Percentiles rank a stretch among this genome's conserved stretches.
phyloP scores from a whole-genome alignment of 1,284 basidiomycete genomes.

The Irpex rosettiformis region DNA sequence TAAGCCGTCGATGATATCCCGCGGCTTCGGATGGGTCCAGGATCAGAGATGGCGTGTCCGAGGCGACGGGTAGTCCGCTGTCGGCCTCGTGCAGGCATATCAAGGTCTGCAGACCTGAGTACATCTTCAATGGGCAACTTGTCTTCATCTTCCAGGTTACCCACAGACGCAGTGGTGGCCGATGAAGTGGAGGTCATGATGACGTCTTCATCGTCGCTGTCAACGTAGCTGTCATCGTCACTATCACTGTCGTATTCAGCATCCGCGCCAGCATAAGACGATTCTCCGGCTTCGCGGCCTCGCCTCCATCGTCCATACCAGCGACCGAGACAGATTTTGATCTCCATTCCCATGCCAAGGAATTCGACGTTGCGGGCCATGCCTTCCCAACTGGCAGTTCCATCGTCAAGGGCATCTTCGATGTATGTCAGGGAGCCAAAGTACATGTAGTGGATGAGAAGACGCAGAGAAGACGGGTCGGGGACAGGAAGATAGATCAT shows the following conservation, averaged over 20 bases:
- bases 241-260: conserved; percentile 21
- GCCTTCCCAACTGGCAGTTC: conserved; percentile 71
- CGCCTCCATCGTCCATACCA: conserved; percentile 59
- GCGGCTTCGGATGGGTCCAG: conserved; percentile 18
- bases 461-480: conserved; percentile 67
- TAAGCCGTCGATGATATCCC: background rate
- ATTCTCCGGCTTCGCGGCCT: conserved; percentile 29
- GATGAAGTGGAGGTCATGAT: conserved; percentile 17
- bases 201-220: conserved; percentile 28
- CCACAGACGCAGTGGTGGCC: conserved; percentile 22
- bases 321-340: conserved; percentile 63
- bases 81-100: conserved; percentile 28
- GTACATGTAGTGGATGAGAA: conserved; percentile 77
- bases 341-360: conserved; percentile 62
- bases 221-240: conserved; percentile 23
- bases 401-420: conserved; percentile 53
- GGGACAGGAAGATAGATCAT: conserved; percentile 73
- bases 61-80: conserved; percentile 25
- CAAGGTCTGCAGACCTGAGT: conserved; percentile 16
- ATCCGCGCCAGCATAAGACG: conserved; percentile 10
- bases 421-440: conserved; percentile 62
- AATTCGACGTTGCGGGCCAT: conserved; percentile 81
- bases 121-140: conserved; percentile 34
- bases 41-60: conserved; percentile 33
- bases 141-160: conserved; percentile 28